phyloP scores from a whole-genome alignment of 2,329 filamentous ascomycete genomes.

The Clarireedia paspali region DNA sequence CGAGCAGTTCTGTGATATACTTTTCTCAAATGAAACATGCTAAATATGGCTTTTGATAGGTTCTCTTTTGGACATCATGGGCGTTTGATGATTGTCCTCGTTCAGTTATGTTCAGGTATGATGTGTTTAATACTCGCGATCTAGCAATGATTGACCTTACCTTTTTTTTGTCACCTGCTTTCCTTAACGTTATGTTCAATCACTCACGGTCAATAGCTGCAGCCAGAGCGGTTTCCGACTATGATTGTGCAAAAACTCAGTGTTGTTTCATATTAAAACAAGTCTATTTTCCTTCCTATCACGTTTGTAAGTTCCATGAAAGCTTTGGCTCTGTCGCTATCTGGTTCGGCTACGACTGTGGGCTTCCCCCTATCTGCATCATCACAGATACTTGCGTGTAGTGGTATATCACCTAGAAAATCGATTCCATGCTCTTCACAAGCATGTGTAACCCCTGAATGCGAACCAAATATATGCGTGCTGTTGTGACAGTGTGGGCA shows the following conservation, averaged over 20 bases:
- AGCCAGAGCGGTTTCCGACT: neutral
- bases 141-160: neutral
- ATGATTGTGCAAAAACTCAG: neutral
- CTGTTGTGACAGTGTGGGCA: conserved; percentile 72
- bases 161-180: neutral
- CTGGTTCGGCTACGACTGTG: conserved; percentile 80
- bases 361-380: conserved; percentile 84
- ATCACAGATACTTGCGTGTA: conserved; percentile 79
- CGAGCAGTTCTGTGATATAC: conserved; percentile 4
- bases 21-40: conserved; percentile 9
- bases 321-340: conserved; percentile 60
- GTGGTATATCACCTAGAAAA: conserved; percentile 81
- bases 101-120: neutral
- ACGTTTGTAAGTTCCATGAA: conserved; percentile 64
- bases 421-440: conserved; percentile 67
- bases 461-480: conserved; percentile 67
- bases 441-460: conserved; percentile 56
- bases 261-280: conserved; percentile 13
- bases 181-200: neutral
- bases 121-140: neutral
- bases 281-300: conserved; percentile 31
- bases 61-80: neutral
- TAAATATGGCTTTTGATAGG: conserved; percentile 12
- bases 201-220: neutral
- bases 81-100: neutral